Percentiles rank a stretch among this genome's conserved stretches.
Conservation (phyloP, 805 yeast genomes). For the Zygoascus flipseniorum region DNA sequence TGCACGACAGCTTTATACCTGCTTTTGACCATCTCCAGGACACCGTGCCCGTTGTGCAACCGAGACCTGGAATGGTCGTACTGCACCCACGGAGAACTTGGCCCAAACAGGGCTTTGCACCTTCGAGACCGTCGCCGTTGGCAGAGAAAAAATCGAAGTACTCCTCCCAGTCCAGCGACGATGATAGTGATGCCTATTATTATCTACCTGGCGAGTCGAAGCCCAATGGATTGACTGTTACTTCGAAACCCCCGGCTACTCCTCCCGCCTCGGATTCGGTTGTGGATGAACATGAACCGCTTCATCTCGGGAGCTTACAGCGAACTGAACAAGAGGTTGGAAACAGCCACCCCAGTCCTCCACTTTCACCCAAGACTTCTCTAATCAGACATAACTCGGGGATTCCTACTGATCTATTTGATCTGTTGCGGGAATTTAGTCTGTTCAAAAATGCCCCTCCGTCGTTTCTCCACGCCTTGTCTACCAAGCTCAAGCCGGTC, state of each 20-base stretch:
- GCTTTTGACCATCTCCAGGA: too few species aligned
- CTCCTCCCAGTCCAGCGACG: background rate
- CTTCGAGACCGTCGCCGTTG: background rate
- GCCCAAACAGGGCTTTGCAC: background rate
- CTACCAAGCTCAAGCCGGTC: conserved; percentile 47
- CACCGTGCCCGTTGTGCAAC: too few species aligned
- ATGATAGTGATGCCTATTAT: background rate
- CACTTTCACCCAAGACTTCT: background rate
- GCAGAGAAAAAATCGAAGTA: background rate
- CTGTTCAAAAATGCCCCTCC: conserved; percentile 61
- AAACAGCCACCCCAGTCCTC: background rate
- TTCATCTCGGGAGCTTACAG: too few species aligned
- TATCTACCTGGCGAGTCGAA: background rate
- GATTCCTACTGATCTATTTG: conserved; percentile 46
- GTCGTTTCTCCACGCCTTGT: conserved; percentile 51
- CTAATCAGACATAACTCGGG: background rate
- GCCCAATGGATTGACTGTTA: background rate
- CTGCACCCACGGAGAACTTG: background rate
- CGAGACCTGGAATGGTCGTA: background rate
- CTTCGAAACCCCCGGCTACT: background rate
- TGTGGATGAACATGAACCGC: background rate
- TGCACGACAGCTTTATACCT: too few species aligned
- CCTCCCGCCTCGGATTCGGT: background rate
- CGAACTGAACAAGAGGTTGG: too few species aligned
- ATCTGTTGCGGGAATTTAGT: conserved; percentile 49